Base-by-base conservation (phyloP, 2,329 filamentous ascomycete species). In the Aschersonia sp. region DNA sequence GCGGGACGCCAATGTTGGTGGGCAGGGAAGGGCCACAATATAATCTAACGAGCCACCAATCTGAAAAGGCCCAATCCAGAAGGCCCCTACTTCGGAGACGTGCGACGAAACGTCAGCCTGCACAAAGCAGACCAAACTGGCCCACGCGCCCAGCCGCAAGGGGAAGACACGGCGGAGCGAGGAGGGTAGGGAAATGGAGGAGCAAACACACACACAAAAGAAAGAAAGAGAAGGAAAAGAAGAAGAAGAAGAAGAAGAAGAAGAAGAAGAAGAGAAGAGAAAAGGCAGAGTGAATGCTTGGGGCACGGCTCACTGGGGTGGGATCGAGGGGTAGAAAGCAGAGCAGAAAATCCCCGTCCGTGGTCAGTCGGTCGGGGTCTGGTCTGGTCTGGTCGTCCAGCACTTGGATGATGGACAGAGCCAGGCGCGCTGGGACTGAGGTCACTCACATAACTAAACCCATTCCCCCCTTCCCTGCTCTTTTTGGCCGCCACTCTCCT, bases 371-470 rank as follows among this genome's bases (percentile, higher is more conserved):
- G 40, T 37, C 43, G 47, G 49, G 44, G 42, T 42, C 41, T 50
- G 35, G 35, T 37, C 35, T 37, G 35, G 44, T 37, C 35, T 37
- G 35, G 44, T 44, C 44, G 46, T 50, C 43, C 46, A 48, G 45
- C 46, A 46, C 44, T 39, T 46, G 49, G 46, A 46, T 42, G 49
- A 46, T 48, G 30, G 43, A 41, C 48, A 48, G 46, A 46, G 46
- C 46, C 49, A 46, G 44, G 47, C 45, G 46, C 43, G 35, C 44
- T 47, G 49, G 46, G 46, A 46, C 49, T 50, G 46, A 48, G 44
- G 44, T 53, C 52, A 50, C 51, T 61, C 62, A 60, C 60, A 63
- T 63, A 64, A 60, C 60, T 63, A 58, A 49, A 57, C 60, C 59
- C 59, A 58, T 57, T 58, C 56, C 60, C 62, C 60, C 60, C 56